phyloP scores from a whole-genome alignment of 495 filamentous ascomycete species.

The Penicillium crystallinum region DNA sequence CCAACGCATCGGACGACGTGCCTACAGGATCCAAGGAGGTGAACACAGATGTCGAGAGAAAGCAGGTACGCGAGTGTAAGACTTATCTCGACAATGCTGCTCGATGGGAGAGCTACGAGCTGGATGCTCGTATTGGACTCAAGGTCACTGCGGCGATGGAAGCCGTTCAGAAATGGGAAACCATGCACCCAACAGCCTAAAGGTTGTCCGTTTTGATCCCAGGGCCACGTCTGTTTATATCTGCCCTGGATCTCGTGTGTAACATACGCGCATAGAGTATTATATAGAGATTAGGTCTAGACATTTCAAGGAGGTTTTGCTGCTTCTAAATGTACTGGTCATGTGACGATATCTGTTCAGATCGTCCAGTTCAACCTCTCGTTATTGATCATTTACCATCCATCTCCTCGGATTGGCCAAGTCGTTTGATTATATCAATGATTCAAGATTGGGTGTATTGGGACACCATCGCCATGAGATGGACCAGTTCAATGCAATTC shows the following conservation, averaged over 20 bases:
- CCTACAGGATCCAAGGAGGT: not conserved
- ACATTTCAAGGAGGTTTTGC: not conserved
- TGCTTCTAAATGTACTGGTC: not conserved
- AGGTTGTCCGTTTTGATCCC: not conserved
- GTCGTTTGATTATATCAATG: too few relatives aligned
- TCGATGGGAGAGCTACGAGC: slow-evolving; percentile 77
- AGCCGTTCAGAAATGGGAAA: slow-evolving; percentile 66
- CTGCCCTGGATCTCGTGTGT: not conserved
- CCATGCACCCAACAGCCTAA: slow-evolving; percentile 19
- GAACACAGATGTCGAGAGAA: slow-evolving; percentile 30
- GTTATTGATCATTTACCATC: too few relatives aligned
- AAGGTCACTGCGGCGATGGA: slow-evolving; percentile 76
- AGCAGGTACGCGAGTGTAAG: slow-evolving; percentile 60
- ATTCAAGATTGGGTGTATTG: too few relatives aligned
- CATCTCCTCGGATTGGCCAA: too few relatives aligned
- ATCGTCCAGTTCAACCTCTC: too few relatives aligned
- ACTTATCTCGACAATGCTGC: slow-evolving; percentile 72
- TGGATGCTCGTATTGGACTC: slow-evolving; percentile 82
- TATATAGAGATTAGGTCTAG: not conserved
- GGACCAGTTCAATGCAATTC: too few relatives aligned
- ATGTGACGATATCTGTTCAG: too few relatives aligned
- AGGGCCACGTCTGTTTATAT: slow-evolving; percentile 3
- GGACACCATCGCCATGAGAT: too few relatives aligned
- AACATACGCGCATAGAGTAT: slow-evolving; percentile 8
- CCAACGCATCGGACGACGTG: slow-evolving; percentile 3